Percentiles rank a stretch among this genome's conserved stretches.
Evolutionary conservation across 495 filamentous ascomycete genomes (phyloP).

Genomic region (Sordaria brevicollis): DNA sequence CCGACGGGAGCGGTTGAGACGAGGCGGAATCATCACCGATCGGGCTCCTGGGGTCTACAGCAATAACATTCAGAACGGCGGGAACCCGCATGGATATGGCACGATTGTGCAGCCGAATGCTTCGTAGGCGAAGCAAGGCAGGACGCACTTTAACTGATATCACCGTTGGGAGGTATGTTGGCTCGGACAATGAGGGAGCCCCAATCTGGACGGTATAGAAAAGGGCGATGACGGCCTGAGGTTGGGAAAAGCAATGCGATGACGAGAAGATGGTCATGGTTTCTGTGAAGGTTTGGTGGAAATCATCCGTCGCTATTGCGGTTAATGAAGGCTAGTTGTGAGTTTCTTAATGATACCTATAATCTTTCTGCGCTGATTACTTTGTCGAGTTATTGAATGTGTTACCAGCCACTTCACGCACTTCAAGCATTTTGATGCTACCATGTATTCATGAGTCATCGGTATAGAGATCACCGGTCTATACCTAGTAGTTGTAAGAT

Average conservation of each 20-base stretch:
- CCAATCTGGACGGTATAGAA: neutral
- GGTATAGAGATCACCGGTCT: neutral
- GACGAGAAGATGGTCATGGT: neutral
- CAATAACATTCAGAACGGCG: slow-evolving; percentile 64
- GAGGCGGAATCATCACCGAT: slow-evolving; percentile 34
- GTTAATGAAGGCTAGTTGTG: neutral
- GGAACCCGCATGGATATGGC: slow-evolving; percentile 39
- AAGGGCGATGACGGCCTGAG: neutral
- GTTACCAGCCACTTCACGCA: neutral
- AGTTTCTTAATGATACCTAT: neutral
- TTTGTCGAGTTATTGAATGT: neutral
- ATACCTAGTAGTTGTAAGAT: neutral
- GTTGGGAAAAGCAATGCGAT: neutral
- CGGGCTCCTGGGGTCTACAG: slow-evolving; percentile 71
- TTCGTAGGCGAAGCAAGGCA: neutral
- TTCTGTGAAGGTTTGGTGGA: neutral
- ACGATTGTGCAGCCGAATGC: slow-evolving; percentile 33
- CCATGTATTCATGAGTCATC: neutral
- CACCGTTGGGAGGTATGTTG: neutral
- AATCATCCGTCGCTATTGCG: neutral
- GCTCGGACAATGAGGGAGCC: neutral
- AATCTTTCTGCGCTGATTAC: neutral
- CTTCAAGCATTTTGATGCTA: neutral
- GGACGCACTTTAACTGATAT: neutral
- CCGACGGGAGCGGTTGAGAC: slow-evolving; percentile 46